Base-by-base conservation (phyloP, 2,329 filamentous ascomycete species). In the Aspergillus thermomutatus region DNA sequence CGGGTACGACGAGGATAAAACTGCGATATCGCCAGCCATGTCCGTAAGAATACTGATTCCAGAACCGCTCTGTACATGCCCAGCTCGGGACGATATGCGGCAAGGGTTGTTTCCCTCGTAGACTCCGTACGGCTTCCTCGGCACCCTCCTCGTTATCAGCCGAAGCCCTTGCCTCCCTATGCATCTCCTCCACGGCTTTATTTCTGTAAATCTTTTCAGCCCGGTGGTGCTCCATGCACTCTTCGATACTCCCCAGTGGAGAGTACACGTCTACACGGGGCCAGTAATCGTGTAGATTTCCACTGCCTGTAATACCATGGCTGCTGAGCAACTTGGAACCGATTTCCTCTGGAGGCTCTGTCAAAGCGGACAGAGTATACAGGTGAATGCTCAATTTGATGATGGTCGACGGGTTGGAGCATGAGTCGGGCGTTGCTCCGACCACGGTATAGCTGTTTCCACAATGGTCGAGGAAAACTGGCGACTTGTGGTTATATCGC, bases 201-300 rank as follows among this genome's bases (percentile, higher is more conserved):
- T 27, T 48, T 10, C 59, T 21, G 49, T 31, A 55, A 1, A 41
- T 23, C 49, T 61, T 61, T n/a, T 61, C 59, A 7, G 41, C 47
- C 21, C 34, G 51, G 43, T 61, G 59, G 52, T 61, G 59, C 40
- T 57, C 50, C 11, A 61, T 57, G 21, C 59, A 61, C 23, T 51
- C 59, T 9, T 59, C 59, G 17, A 61, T 53, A 41, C 52, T 55
- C 5, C n/a, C 45, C 34, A 61, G 26, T 5, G 53, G 56, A 1
- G 56, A 11, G 45, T 59, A 61, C 9, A 61, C 59, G 26, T 61
- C 59, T 34, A 59, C 51, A 14, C 56, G 51, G 14, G 59, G 59
- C 56, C 56, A 61, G 25, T 59, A 53, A 21, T 61, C 59, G 3
- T 46, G 25, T 3, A 55, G 52, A 50, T 67, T 64, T 17, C 69